These are phyloP conservation scores for Gigaspora rosea DNA, from an alignment of 192 early-diverging fungal genomes.

Conservation along the genomic window DNA sequence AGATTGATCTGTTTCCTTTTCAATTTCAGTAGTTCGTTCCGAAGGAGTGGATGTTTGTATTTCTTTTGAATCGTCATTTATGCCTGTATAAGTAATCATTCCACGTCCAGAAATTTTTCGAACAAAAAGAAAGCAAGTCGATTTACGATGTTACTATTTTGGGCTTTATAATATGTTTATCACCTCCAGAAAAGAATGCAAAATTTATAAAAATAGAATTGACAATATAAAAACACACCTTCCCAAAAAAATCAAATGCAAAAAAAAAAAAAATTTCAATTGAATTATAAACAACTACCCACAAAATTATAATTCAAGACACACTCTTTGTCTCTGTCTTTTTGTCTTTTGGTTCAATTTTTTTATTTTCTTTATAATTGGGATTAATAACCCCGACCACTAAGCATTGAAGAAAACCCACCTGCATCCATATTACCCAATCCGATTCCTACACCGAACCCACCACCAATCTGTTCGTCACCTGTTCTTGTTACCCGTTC, in stretches of 20 bases:
- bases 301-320: slow-evolving; percentile 6
- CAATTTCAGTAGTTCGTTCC: slow-evolving; percentile 20
- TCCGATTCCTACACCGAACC: slow-evolving; percentile 33
- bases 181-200: background rate
- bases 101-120: background rate
- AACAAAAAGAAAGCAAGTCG: slow-evolving; percentile 6
- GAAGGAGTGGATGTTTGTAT: slow-evolving; percentile 29
- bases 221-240: slow-evolving; percentile 20
- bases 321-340: slow-evolving; percentile 1
- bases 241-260: slow-evolving; percentile 22
- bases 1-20: slow-evolving; percentile 26
- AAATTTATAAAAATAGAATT: slow-evolving; percentile 14
- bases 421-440: slow-evolving; percentile 35
- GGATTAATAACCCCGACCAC: slow-evolving; percentile 33
- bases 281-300: slow-evolving; percentile 13
- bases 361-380: slow-evolving; percentile 18
- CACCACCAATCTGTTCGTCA: slow-evolving; percentile 30
- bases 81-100: slow-evolving; percentile 22
- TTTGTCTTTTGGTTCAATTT: slow-evolving; percentile 1
- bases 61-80: slow-evolving; percentile 32
- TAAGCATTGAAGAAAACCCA: slow-evolving; percentile 37
- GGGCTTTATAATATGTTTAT: slow-evolving; percentile 8
- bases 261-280: slow-evolving; percentile 18
- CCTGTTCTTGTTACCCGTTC: slow-evolving; percentile 33
- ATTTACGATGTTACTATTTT: slow-evolving; percentile 1